phyloP scores from a whole-genome alignment of 495 filamentous ascomycete species.

The Aspergillus baeticus region DNA sequence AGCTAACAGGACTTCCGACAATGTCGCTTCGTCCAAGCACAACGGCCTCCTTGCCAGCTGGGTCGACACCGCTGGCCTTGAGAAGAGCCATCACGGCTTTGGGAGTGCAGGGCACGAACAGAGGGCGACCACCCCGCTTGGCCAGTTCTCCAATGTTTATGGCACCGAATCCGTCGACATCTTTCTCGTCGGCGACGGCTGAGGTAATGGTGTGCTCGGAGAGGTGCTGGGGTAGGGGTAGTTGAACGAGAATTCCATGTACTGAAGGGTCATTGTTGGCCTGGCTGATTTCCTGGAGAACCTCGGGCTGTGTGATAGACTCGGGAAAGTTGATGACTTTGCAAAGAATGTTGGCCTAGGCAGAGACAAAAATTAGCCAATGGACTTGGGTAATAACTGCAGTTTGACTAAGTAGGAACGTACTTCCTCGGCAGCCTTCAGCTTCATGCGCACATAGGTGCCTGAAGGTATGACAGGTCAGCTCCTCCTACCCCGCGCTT shows the following conservation, averaged over 20 bases:
- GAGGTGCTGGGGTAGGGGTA: slow-evolving; percentile 85
- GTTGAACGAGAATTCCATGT: slow-evolving; percentile 91
- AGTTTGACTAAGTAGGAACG: background rate
- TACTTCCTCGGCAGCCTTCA: slow-evolving; percentile 95
- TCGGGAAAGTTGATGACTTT: slow-evolving; percentile 80
- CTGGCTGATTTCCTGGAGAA: slow-evolving; percentile 73
- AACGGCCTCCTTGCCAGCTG: slow-evolving; percentile 88
- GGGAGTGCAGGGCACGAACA: slow-evolving; percentile 92
- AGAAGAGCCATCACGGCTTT: slow-evolving; percentile 95
- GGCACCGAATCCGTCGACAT: slow-evolving; percentile 96
- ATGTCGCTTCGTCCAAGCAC: slow-evolving; percentile 96
- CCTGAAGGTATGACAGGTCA: slow-evolving; percentile 49
- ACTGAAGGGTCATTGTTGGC: slow-evolving; percentile 87
- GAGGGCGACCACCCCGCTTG: slow-evolving; percentile 83
- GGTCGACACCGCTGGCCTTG: slow-evolving; percentile 75
- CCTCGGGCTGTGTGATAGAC: slow-evolving; percentile 76
- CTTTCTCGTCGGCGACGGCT: slow-evolving; percentile 87
- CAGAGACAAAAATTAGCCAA: slow-evolving; percentile 19
- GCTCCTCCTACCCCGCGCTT: background rate
- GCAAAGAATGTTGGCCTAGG: slow-evolving; percentile 83
- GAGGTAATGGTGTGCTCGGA: slow-evolving; percentile 88
- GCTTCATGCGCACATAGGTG: slow-evolving; percentile 99
- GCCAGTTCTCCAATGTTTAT: slow-evolving; percentile 93
- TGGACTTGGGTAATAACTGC: background rate
- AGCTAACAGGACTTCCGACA: slow-evolving; percentile 94